Evolutionary conservation across 2,329 filamentous ascomycete genomes (phyloP).

Genomic region (Clarireedia paspali): DNA sequence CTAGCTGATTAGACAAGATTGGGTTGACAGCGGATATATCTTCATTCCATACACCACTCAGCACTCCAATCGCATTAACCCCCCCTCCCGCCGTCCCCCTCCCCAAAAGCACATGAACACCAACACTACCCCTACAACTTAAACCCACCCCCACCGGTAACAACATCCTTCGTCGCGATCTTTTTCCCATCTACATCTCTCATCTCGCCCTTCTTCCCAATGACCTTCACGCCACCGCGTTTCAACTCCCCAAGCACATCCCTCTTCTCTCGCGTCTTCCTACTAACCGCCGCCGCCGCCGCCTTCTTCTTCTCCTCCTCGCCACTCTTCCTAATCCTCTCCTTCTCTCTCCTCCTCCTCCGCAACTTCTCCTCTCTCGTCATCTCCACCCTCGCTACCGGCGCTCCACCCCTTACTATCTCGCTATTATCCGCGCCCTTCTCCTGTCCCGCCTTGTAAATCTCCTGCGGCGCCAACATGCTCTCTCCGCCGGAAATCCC

Average conservation of each 20-base stretch:
- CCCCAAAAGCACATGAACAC: not conserved
- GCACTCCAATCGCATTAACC: not conserved
- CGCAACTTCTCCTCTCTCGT: slow-evolving; percentile 76
- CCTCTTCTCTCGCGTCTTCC: slow-evolving; percentile 49
- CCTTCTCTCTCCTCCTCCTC: slow-evolving; percentile 73
- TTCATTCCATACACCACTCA: not conserved
- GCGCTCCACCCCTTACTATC: slow-evolving; percentile 70
- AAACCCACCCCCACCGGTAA: slow-evolving; percentile 46
- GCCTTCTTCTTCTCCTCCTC: slow-evolving; percentile 35
- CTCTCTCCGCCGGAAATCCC: slow-evolving; percentile 61
- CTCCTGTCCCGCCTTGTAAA: slow-evolving; percentile 74
- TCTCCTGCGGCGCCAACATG: slow-evolving; percentile 86
- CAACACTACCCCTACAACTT: slow-evolving; percentile 45
- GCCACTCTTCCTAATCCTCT: slow-evolving; percentile 66
- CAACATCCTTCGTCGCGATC: slow-evolving; percentile 45
- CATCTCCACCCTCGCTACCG: slow-evolving; percentile 79
- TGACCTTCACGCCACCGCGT: slow-evolving; percentile 84
- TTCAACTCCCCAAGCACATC: slow-evolving; percentile 50
- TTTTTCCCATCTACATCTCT: slow-evolving; percentile 78
- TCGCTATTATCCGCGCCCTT: slow-evolving; percentile 56
- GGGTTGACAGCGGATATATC: too few relatives aligned
- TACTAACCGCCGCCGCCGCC: slow-evolving; percentile 35
- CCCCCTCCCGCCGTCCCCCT: not conserved
- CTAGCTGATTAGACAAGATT: too few relatives aligned
- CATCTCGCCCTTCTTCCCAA: slow-evolving; percentile 82